Evolutionary conservation across 2,329 filamentous ascomycete genomes (phyloP), one percentile per base, ranked within the genome.

Genomic region (Venturia aucupariae): DNA sequence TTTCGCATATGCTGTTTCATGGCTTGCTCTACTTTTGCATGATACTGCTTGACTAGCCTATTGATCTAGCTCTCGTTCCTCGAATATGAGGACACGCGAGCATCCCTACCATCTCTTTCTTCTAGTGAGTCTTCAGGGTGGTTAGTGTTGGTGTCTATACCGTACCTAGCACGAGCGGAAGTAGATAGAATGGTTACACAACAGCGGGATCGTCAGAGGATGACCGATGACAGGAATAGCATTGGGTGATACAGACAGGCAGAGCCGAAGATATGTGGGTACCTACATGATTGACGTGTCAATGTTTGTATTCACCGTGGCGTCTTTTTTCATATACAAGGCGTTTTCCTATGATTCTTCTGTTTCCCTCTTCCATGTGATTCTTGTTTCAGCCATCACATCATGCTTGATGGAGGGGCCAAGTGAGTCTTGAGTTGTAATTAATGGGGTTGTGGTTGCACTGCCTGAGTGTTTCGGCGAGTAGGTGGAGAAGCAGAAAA

Each of bases 201-300:
- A 11, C 51, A 57, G 51, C 51, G 27, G 27, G 30, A 32, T 30
- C 5, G 8, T 32, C 48, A 30, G 30, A 57, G 51, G 51, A 51
- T 57, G 51, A 15, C 27, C 19, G 51, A 35, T 57, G 51, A 38
- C 30, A 57, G 51, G 51, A 57, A 57, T 57, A 57, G 51, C 51
- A 19, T n/a, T n/a, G 27, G 17, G 51, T 3, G 51, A 57, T 57
- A 22, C 51, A 57, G 51, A 30, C 35, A 57, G 15, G 27, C 30
- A 30, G 51, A 57, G 51, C 30, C 27, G 51, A 57, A 10, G 51
- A 22, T 19, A 10, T 13, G 51, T 57, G 51, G 51, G 51, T 35
- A 57, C 15, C 30, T 57, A 57, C 51, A 57, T 57, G 51, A 57
- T 57, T 57, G 51, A 57, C 27, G 51, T 57, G 27, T 57, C 51